Conservation (phyloP, 331 rosid species). For the Cydonia oblonga region DNA sequence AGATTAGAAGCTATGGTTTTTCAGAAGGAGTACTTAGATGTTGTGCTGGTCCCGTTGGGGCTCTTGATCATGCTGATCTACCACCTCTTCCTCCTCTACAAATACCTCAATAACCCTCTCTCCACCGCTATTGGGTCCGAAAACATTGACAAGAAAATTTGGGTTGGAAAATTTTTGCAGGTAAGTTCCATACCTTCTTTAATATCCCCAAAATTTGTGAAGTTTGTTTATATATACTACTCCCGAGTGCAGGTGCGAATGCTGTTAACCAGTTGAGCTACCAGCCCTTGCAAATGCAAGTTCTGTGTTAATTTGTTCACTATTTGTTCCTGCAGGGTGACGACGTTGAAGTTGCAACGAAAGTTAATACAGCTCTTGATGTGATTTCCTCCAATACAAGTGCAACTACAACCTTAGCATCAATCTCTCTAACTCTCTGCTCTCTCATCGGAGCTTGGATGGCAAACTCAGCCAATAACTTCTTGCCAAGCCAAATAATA, state of each 20-base stretch:
- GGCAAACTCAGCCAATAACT: constrained; percentile 24
- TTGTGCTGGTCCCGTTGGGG: constrained; percentile 56
- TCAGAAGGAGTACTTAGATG: constrained; percentile 45
- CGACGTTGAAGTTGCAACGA: background rate
- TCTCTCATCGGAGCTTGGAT: constrained; percentile 73
- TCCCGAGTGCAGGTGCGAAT: background rate
- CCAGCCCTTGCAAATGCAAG: background rate
- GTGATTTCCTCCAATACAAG: constrained; percentile 36
- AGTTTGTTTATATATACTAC: background rate
- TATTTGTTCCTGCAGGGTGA: constrained; percentile 18
- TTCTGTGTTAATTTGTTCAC: background rate
- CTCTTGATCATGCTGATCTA: constrained; percentile 41
- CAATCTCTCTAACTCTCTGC: constrained; percentile 51
- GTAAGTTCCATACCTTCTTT: constrained; percentile 16
- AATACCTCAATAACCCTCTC: constrained; percentile 45
- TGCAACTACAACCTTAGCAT: constrained; percentile 44
- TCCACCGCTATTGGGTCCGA: constrained; percentile 58
- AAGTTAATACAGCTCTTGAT: constrained; percentile 27
- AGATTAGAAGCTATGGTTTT: constrained; percentile 8
- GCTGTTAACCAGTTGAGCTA: background rate
- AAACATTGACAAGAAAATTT: constrained; percentile 47
- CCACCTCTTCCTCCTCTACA: constrained; percentile 55
- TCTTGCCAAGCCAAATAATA: constrained; percentile 32
- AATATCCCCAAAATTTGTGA: background rate
- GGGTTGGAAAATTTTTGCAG: constrained; percentile 59